Evolutionary conservation across 2,329 filamentous ascomycete genomes (phyloP).

Genomic region (Diplodia seriata): DNA sequence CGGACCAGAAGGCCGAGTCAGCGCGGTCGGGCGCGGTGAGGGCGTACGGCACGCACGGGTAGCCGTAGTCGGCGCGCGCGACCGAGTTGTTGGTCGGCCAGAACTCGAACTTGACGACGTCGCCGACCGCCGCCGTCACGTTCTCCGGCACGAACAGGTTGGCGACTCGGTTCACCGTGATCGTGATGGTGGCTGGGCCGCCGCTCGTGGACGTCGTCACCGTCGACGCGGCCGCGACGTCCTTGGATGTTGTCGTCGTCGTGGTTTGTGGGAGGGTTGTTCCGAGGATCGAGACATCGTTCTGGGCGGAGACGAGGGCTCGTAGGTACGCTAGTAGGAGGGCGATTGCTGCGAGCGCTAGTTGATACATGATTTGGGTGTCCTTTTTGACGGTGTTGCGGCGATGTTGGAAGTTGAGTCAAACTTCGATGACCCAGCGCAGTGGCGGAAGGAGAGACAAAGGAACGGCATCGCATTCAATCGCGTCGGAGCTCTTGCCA

Average conservation of each 20-base stretch:
- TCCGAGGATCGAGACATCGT: conserved; percentile 17
- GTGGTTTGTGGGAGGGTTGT: neutral
- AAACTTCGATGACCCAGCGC: neutral
- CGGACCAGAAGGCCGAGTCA: conserved; percentile 14
- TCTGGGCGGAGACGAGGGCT: neutral
- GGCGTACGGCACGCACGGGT: conserved; percentile 38
- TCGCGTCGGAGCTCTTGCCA: neutral
- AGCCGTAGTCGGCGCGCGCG: conserved; percentile 49
- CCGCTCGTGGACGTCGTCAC: neutral
- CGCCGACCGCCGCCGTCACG: neutral
- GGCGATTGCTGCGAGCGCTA: neutral
- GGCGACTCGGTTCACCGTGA: conserved; percentile 11
- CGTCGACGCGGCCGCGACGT: neutral
- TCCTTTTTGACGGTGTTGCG: neutral
- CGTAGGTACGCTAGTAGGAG: neutral
- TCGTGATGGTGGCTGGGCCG: neutral
- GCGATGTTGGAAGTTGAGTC: neutral
- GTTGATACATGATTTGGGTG: neutral
- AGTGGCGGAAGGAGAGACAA: conserved; percentile 5
- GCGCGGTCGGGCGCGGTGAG: neutral
- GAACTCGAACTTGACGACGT: conserved; percentile 51
- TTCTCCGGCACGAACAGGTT: conserved; percentile 20
- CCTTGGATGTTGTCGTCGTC: conserved; percentile 5
- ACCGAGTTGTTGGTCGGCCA: conserved; percentile 53
- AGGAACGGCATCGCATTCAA: neutral